Evolutionary conservation across 2,329 filamentous ascomycete genomes (phyloP), one percentile per base, ranked within the genome.

Genomic region (Didymella segeticola): DNA sequence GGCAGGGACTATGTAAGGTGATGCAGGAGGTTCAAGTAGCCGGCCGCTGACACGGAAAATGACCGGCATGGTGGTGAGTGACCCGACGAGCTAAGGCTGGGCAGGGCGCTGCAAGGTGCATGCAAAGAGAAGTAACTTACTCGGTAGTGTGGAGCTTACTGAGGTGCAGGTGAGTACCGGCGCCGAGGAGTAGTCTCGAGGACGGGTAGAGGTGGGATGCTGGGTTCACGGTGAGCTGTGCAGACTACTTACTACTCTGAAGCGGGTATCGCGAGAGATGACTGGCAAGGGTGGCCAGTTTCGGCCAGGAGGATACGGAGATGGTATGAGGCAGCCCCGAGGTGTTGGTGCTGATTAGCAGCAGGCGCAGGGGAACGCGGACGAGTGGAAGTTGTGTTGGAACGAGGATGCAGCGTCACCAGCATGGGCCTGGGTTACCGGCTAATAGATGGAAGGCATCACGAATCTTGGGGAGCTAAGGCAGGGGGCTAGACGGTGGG

Each of bases 261-360:
- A 30, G 51, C 48, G 50, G 33, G 50, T 39, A 53, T 51, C 22
- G 46, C 47, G 48, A 43, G n/a, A n/a, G n/a, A n/a, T 31, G 26
- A 12, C 15, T 46, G 47, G 48, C 61, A 58, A 57, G 47, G 51
- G 10, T 58, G 63, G 59, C 66, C 61, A 58, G 36, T 41, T 41
- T 70, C 71, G 72, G 72, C 61, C 70, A 71, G 65, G 69, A 69
- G 71, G 72, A 73, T 60, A 63, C 54, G 60, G 58, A 47, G 63
- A 48, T 60, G 45, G 63, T 56, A 63, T 47, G 56, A 56, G 57
- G 56, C 51, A 53, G 60, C 58, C 58, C 69, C 69, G 69, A 72
- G 69, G 70, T 61, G 64, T 63, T 64, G 39, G 39, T 36, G 63
- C n/a, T 60, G 47, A 26, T 43, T 31, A 26, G 22, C 38, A 50